Evolutionary conservation across 768 basidiomycete species (phyloP), one percentile per base, ranked within the genome.

Genomic region (Hypholoma fasciculare): DNA sequence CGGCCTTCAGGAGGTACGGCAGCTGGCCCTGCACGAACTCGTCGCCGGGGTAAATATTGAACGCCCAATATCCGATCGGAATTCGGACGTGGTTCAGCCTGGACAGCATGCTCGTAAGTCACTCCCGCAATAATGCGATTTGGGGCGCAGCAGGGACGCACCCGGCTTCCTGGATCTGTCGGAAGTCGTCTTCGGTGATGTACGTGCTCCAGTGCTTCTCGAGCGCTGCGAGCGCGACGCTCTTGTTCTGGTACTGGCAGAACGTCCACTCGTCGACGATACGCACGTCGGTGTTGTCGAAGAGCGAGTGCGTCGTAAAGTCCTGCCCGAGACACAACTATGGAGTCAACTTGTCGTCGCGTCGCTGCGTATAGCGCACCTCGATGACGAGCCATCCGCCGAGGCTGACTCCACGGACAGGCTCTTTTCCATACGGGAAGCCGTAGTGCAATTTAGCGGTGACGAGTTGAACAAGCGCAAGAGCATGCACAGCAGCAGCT

Each of bases 11-110:
- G 8, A 92, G 72, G 71, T 88, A 91, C 7, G 84, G 78, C 9
- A 88, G 73, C 67, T 92, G 90, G 7, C 90, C 90, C 71, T 85
- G 82, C 55, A 91, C 81, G 68, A 81, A 92, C 2, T 92, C 92
- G 64, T 93, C 88, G 2, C 89, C 90, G 12, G 77, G 76, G 12
- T 80, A 78, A 17, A 93, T 84, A 46, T 94, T 90, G 63, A 87
- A 93, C 4, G 89, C 91, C 91, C 91, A 95, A 71, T 89, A 96
- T 7, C 92, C 94, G 39, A 95, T 89, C 17, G 91, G 90, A 40
- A 93, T 66, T 39, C 91, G 86, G 55, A 94, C 87, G 68, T 92
- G 90, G 67, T 92, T 93, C 46, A 92, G 75, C 13, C 89, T 90
- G 49, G 14, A 9, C 7, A 38, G 16, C 14, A 44, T 16, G 9